phyloP scores from a whole-genome alignment of 345 rosid genomes.

The Eucalyptus albens region DNA sequence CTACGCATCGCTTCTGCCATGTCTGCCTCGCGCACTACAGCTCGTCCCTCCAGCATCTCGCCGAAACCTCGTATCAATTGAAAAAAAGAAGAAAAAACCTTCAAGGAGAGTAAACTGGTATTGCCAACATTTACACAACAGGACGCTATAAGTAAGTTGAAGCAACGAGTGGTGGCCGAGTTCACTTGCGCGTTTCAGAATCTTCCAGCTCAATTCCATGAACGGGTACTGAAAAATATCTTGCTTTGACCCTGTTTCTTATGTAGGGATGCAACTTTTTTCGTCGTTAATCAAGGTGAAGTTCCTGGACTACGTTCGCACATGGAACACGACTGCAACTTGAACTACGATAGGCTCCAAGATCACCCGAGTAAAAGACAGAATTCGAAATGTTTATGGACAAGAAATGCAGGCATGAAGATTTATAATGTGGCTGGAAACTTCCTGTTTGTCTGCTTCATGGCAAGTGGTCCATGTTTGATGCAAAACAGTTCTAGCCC shows the following conservation, averaged over 20 bases:
- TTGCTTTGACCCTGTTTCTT: background rate
- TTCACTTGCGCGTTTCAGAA: background rate
- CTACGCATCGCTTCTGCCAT: constrained; percentile 30
- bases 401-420: background rate
- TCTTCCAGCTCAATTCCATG: background rate
- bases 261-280: background rate
- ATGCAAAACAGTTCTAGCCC: background rate
- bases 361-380: background rate
- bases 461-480: background rate
- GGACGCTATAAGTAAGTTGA: background rate
- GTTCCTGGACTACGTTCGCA: background rate
- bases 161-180: background rate
- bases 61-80: background rate
- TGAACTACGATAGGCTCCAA: background rate
- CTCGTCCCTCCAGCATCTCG: constrained; percentile 38
- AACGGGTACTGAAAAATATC: background rate
- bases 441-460: background rate
- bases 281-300: background rate
- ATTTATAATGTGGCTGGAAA: background rate
- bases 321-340: background rate
- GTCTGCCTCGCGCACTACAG: constrained; percentile 29
- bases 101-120: background rate
- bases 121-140: background rate
- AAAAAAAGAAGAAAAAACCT: background rate
- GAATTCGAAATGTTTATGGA: background rate